Conservation (phyloP, 2,329 filamentous ascomycete genomes). For the Neoarthrinium moseri region DNA sequence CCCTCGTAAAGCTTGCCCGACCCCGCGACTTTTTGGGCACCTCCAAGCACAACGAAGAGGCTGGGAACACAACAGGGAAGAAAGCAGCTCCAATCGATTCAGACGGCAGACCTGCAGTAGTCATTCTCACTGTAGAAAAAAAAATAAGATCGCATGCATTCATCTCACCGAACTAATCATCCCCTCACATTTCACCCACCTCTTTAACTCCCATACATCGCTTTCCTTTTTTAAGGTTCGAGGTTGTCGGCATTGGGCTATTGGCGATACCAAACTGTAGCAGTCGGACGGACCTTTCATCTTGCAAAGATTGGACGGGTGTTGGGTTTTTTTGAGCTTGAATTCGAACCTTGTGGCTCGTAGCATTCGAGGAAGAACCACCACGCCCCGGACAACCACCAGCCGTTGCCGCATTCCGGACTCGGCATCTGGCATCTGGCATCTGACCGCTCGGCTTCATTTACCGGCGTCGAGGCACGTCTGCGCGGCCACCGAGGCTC, state of each 20-base stretch:
- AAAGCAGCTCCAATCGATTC: not conserved
- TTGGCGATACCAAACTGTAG: no score
- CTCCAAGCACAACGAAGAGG: not conserved
- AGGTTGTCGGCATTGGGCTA: no score
- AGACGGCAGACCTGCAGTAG: slow-evolving; percentile 7
- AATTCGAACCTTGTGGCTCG: no score
- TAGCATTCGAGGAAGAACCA: no score
- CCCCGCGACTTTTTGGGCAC: slow-evolving; percentile 10
- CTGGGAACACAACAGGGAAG: slow-evolving; percentile 1
- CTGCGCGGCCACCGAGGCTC: not conserved
- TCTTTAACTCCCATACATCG: not conserved
- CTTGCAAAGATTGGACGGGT: no score
- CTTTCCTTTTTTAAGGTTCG: no score
- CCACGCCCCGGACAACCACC: no score
- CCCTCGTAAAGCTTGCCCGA: not conserved
- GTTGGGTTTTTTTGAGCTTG: no score
- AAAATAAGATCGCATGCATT: not conserved
- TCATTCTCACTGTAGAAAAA: not conserved
- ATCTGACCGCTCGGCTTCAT: not conserved
- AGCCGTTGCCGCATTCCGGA: not conserved
- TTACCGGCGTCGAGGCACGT: not conserved
- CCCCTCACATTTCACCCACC: not conserved
- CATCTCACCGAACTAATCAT: not conserved
- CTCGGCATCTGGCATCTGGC: not conserved
- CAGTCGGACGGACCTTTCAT: no score